These are phyloP conservation scores for Lactarius vividus DNA, from an alignment of 768 basidiomycete species.

Conservation along the genomic window DNA sequence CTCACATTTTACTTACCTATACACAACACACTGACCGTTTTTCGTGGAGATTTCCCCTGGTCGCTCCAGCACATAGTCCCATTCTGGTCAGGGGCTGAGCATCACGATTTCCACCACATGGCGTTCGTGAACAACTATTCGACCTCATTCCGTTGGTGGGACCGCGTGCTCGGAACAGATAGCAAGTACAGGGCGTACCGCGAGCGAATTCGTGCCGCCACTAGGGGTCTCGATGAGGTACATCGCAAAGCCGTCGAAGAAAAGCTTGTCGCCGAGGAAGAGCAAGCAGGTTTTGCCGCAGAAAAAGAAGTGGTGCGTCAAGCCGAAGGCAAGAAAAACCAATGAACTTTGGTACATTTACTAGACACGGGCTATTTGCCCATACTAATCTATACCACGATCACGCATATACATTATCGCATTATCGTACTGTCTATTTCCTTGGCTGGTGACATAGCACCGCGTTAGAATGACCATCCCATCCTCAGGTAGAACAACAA, in stretches of 20 bases:
- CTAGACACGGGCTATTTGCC: no score
- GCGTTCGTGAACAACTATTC: conserved; percentile 92
- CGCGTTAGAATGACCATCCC: not conserved
- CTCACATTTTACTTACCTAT: conserved; percentile 29
- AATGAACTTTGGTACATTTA: conserved; percentile 4
- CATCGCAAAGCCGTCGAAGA: conserved; percentile 56
- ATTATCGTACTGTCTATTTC: conserved; percentile 3
- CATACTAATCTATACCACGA: not conserved
- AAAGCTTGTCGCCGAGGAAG: conserved; percentile 64
- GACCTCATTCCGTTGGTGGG: conserved; percentile 93
- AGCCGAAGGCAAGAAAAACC: conserved; percentile 28
- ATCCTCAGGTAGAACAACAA: not conserved
- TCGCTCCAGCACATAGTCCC: conserved; percentile 88
- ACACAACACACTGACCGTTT: not conserved
- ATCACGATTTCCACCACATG: conserved; percentile 99
- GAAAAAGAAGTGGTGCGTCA: conserved; percentile 49
- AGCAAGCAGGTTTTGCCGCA: conserved; percentile 67
- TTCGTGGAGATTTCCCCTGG: conserved; percentile 86
- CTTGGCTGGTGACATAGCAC: not conserved
- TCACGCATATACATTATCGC: conserved; percentile 5
- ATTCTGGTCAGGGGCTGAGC: conserved; percentile 97
- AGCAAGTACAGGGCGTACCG: conserved; percentile 83
- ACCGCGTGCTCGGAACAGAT: conserved; percentile 87
- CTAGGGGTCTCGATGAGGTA: conserved; percentile 41
- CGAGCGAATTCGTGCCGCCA: conserved; percentile 58